Evolutionary conservation across 2,329 filamentous ascomycete genomes (phyloP), one percentile per base, ranked within the genome.

Genomic region (Colletotrichum costaricense): DNA sequence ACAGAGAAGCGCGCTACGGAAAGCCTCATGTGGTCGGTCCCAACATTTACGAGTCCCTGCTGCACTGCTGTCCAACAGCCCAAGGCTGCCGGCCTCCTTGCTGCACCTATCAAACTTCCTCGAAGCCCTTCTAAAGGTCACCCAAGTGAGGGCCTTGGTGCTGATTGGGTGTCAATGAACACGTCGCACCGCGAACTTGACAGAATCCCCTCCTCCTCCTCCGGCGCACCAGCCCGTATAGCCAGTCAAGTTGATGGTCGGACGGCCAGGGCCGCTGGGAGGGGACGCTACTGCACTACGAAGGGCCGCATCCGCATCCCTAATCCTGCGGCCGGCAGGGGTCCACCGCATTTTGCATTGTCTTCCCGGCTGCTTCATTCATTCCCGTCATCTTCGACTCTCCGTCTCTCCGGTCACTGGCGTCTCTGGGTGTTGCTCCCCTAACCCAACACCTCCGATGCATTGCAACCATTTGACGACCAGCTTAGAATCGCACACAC

Each of bases 51-150:
- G 60, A 69, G 57, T 60, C n/a, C 30, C 60, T 63, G 71, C 74
- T 75, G 74, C 74, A 75, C 63, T 74, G 74, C 63, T 75, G 74
- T 75, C 74, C 74, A 75, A 75, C 72, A 58, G 42, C 26, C 26
- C 72, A 56, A 62, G 60, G 33, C 62, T 26, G 80, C 77, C 78
- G 79, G 79, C 77, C 78, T 74, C 77, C 66, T 12, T 64, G 75
- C 76, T 77, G 74, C 76, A 55, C 77, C 76, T 77, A 78, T 78
- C 72, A 63, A 60, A 77, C 77, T 77, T 76, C 70, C 74, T 76
- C 74, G 75, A 75, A 75, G 33, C 26, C 56, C 33, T 49, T 66
- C 60, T 33, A 11, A 22, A 49, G 75, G 76, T 75, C 63, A 30
- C 33, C 24, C 46, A 65, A 26, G 59, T 52, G 62, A 46, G 66